Conservation (phyloP, 768 basidiomycete genomes). For the Hericium erinaceus region DNA sequence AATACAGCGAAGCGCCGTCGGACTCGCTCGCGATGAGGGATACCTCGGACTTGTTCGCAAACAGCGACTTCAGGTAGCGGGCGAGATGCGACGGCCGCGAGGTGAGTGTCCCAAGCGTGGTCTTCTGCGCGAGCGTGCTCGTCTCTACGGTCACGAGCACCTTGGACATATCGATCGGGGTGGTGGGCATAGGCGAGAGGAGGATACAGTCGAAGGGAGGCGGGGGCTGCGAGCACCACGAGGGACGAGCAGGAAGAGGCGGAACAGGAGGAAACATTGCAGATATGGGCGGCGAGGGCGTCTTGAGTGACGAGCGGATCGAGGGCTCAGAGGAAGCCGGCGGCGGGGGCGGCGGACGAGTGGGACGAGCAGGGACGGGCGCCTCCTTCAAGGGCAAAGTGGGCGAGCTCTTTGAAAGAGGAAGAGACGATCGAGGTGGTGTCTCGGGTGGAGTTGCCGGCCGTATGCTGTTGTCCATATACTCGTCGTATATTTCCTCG, state of each 20-base stretch:
- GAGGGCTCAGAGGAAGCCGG: conserved; percentile 12
- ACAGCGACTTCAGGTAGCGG: conserved; percentile 21
- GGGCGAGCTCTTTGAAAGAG: conserved; percentile 15
- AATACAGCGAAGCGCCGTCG: conserved; percentile 42
- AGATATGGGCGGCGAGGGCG: conserved; percentile 16
- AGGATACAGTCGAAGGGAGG: conserved; percentile 61
- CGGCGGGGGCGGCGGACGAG: conserved; percentile 23
- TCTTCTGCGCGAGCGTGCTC: conserved; percentile 53
- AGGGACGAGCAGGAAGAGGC: conserved; percentile 36
- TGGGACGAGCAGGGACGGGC: conserved; percentile 22
- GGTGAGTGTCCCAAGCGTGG: conserved; percentile 55
- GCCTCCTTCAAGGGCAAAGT: conserved; percentile 17
- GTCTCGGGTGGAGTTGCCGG: conserved; percentile 15
- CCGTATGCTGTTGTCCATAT: not conserved
- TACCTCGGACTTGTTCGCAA: conserved; percentile 14
- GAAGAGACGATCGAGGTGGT: conserved; percentile 19
- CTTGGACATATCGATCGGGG: conserved; percentile 51
- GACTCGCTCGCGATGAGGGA: conserved; percentile 16
- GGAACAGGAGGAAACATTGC: conserved; percentile 40
- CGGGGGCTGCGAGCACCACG: conserved; percentile 31
- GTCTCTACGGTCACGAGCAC: conserved; percentile 70
- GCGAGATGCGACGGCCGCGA: conserved; percentile 65
- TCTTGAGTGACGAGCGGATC: conserved; percentile 18
- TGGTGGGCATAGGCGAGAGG: conserved; percentile 36
- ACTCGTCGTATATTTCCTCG: not conserved